Evolutionary conservation across 1,139 yeast species (phyloP), one percentile per base, ranked within the genome.

Genomic region (Candida labiduridarum): DNA sequence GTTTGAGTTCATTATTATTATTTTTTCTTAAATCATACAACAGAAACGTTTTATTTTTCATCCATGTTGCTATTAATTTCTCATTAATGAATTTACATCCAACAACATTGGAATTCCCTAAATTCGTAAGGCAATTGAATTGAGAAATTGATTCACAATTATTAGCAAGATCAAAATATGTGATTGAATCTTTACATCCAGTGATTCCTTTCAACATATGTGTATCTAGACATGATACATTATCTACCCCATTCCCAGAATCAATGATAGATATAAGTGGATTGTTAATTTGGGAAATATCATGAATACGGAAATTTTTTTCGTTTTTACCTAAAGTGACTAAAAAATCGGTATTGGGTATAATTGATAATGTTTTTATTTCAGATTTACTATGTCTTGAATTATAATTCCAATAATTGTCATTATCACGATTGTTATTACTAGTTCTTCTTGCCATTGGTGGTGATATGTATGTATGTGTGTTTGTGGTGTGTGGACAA

Each of bases 81-180:
- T 36, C 40, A 19, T 36, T 36, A 12, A 36, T 36, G 18, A 36
- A 36, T 19, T 36, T 36, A 19, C 40, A 36, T 19, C 40, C 40
- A 10, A 9, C 25, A 7, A 36, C 12, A 16, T 19, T 18, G 16
- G 40, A 16, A 36, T 36, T 19, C 4, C 25, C 27, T 9, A 2
- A 3, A 7, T 11, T 9, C 12, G 40, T 36, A 11, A 6, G 12
- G 12, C 16, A 14, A 11, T 36, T 36, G 18, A 36, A 36, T 19
- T 36, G 4, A 5, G 35, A 33, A 5, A 33, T 36, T 19, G 16
- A 10, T 36, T 36, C 25, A 19, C 22, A 25, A 8, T 7, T 12
- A 31, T n/a, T 36, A 12, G 22, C 16, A 11, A 36, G 16, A 36
- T 36, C 40, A 36, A 36, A 12, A 12, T 36, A 16, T 9, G 14